Percentiles rank a stretch among this genome's conserved stretches.
Evolutionary conservation across 108 stramenopile genomes (phyloP).

Genomic region (Nitzschia sp.): DNA sequence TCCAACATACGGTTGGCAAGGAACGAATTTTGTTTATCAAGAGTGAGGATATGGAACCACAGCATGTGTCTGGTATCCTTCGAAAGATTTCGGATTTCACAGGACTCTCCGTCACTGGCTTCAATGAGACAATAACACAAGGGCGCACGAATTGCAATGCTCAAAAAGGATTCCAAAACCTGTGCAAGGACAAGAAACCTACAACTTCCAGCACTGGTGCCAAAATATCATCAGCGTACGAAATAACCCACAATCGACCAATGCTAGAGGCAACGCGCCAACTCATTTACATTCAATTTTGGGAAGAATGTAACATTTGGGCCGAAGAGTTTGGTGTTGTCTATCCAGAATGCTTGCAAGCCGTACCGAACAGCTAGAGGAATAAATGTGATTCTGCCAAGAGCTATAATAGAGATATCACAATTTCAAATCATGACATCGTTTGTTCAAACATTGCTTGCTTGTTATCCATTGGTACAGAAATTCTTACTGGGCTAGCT

Average conservation of each 20-base stretch:
- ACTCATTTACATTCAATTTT: slow-evolving; percentile 17
- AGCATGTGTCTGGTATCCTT: background rate
- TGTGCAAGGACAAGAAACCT: slow-evolving; percentile 1
- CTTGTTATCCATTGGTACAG: too few species aligned
- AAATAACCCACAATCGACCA: slow-evolving; percentile 3
- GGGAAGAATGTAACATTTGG: slow-evolving; percentile 25
- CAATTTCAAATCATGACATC: too few species aligned
- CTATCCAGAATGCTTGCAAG: background rate
- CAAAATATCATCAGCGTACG: background rate
- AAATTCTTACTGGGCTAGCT: background rate
- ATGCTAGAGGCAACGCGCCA: slow-evolving; percentile 8
- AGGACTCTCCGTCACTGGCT: background rate
- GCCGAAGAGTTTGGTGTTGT: slow-evolving; percentile 15
- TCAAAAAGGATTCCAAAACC: slow-evolving; percentile 2
- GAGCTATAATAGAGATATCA: too few species aligned
- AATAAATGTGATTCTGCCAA: too few species aligned
- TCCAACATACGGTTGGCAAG: slow-evolving; percentile 8
- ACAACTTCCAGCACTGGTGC: background rate
- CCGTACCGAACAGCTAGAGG: background rate
- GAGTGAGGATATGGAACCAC: background rate
- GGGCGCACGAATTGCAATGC: slow-evolving; percentile 14
- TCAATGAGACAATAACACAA: background rate
- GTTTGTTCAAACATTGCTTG: too few species aligned
- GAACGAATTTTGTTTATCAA: slow-evolving; percentile 19
- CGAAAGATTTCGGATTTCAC: background rate